Percentiles rank a stretch among this genome's conserved stretches.
These are phyloP conservation scores for Annulohypoxylon truncatum DNA, from an alignment of 2,329 filamentous ascomycete genomes.

Conservation along the genomic window DNA sequence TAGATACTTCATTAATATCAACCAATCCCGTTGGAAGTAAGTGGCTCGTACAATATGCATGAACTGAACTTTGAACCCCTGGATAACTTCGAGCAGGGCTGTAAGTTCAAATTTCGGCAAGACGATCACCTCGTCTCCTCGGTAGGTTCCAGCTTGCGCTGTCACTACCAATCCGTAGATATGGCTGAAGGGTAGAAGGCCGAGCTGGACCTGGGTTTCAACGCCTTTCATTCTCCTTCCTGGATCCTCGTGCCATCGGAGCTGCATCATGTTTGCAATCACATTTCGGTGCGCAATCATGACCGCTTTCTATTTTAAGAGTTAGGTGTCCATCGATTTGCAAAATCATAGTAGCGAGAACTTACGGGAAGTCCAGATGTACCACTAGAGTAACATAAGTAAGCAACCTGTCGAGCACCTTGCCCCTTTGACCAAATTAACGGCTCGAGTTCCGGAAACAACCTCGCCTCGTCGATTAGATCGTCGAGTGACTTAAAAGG, in stretches of 20 bases:
- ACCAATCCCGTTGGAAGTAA: neutral
- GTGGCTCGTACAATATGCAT: slow-evolving; percentile 68
- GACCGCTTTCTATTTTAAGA: slow-evolving; percentile 71
- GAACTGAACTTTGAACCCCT: slow-evolving; percentile 73
- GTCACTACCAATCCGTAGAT: slow-evolving; percentile 82
- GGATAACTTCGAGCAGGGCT: slow-evolving; percentile 69
- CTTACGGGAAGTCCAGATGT: slow-evolving; percentile 76
- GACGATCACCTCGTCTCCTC: slow-evolving; percentile 78
- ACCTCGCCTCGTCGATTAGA: slow-evolving; percentile 68
- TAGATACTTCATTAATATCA: slow-evolving; percentile 44
- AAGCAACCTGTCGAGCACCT: slow-evolving; percentile 72
- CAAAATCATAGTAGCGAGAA: slow-evolving; percentile 4
- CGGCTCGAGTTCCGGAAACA: slow-evolving; percentile 61
- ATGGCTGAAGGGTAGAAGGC: slow-evolving; percentile 79
- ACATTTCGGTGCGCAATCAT: slow-evolving; percentile 82
- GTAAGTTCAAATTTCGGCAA: slow-evolving; percentile 79
- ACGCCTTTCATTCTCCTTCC: slow-evolving; percentile 46
- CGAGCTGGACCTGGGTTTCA: slow-evolving; percentile 60
- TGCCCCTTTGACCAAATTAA: slow-evolving; percentile 69
- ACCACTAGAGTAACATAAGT: slow-evolving; percentile 79
- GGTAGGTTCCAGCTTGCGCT: slow-evolving; percentile 71
- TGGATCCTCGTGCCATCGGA: slow-evolving; percentile 57
- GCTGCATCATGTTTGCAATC: slow-evolving; percentile 77
- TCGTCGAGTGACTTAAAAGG: slow-evolving; percentile 72
- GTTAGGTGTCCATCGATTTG: slow-evolving; percentile 1